phyloP scores from a whole-genome alignment of 225 moss, liverwort and hornwort genomes.

The Physcomitrellopsis africana region DNA sequence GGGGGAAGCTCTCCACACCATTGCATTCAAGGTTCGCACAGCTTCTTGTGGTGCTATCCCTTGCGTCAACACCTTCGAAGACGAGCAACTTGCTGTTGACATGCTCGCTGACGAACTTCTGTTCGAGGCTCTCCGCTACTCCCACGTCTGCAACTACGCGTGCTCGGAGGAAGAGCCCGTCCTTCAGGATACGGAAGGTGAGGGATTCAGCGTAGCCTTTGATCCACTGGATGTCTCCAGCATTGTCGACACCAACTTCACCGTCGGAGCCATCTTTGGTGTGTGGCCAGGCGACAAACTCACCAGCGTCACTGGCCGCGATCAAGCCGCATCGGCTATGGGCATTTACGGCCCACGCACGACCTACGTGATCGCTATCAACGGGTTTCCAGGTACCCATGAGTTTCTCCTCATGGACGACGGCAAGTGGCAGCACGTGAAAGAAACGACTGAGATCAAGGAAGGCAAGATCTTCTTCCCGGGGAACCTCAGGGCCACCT shows the following conservation, averaged over 20 bases:
- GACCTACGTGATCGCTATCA: constrained; percentile 81
- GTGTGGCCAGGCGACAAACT: too few relatives aligned
- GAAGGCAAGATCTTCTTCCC: constrained; percentile 96
- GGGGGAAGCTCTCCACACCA: constrained; percentile 89
- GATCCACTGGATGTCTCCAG: too few relatives aligned
- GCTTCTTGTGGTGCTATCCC: constrained; percentile 92
- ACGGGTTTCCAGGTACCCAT: constrained; percentile 81
- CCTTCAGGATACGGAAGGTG: too few relatives aligned
- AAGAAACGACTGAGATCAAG: constrained; percentile 86
- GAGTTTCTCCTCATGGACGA: constrained; percentile 96
- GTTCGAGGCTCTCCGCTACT: too few relatives aligned
- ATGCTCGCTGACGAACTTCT: constrained; percentile 84
- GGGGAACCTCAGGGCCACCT: constrained; percentile 92
- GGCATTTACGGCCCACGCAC: constrained; percentile 94
- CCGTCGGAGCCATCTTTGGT: too few relatives aligned
- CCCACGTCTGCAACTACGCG: too few relatives aligned
- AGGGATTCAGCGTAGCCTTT: too few relatives aligned
- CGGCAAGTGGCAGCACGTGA: constrained; percentile 92
- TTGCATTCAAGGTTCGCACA: constrained; percentile 95
- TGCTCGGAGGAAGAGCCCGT: too few relatives aligned
- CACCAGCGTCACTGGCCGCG: constrained; percentile 75
- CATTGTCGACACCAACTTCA: too few relatives aligned
- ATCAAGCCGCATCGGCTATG: constrained; percentile 91
- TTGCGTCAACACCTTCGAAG: constrained; percentile 94
- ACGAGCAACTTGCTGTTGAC: constrained; percentile 94